Evolutionary conservation across 2,329 filamentous ascomycete species (phyloP).

Genomic region (Hypoxylon sp.): DNA sequence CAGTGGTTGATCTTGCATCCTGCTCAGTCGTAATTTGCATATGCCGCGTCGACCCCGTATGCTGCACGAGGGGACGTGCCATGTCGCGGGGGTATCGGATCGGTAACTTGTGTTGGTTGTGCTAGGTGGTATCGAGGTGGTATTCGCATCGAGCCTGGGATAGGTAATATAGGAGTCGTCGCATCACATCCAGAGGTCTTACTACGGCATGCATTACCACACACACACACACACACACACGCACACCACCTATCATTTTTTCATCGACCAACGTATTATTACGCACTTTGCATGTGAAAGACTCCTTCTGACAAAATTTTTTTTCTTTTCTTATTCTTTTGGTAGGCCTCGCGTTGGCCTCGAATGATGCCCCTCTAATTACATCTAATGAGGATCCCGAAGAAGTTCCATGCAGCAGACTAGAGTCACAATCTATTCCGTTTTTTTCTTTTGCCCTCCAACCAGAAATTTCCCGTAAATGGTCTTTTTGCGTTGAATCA

Average conservation of each 20-base stretch:
- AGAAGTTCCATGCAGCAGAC: slow-evolving; percentile 43
- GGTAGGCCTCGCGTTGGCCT: slow-evolving; percentile 41
- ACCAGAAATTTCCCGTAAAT: slow-evolving; percentile 34
- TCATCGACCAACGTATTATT: slow-evolving; percentile 33
- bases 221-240: too few relatives aligned
- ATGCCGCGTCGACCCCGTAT: slow-evolving; percentile 38
- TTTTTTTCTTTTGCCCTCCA: slow-evolving; percentile 42
- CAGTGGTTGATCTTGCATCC: slow-evolving; percentile 36
- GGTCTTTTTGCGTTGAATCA: slow-evolving; percentile 29
- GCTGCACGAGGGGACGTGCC: slow-evolving; percentile 32
- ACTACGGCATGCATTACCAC: slow-evolving; percentile 41
- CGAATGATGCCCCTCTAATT: slow-evolving; percentile 45
- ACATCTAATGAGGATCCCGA: slow-evolving; percentile 47
- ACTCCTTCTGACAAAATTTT: slow-evolving; percentile 34
- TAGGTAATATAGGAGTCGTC: slow-evolving; percentile 34
- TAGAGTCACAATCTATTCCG: slow-evolving; percentile 47
- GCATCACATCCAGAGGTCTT: slow-evolving; percentile 39
- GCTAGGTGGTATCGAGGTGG: slow-evolving; percentile 24
- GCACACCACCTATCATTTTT: too few relatives aligned
- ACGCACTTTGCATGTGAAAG: slow-evolving; percentile 40
- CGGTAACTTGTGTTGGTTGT: slow-evolving; percentile 32
- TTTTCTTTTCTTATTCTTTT: slow-evolving; percentile 19
- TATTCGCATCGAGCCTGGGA: slow-evolving; percentile 37
- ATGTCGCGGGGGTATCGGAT: slow-evolving; percentile 39
- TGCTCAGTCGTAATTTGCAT: slow-evolving; percentile 38